Percentiles rank a stretch among this genome's conserved stretches.
Evolutionary conservation across 805 yeast genomes (phyloP).

Genomic region (Wickerhamiella qilinensis): DNA sequence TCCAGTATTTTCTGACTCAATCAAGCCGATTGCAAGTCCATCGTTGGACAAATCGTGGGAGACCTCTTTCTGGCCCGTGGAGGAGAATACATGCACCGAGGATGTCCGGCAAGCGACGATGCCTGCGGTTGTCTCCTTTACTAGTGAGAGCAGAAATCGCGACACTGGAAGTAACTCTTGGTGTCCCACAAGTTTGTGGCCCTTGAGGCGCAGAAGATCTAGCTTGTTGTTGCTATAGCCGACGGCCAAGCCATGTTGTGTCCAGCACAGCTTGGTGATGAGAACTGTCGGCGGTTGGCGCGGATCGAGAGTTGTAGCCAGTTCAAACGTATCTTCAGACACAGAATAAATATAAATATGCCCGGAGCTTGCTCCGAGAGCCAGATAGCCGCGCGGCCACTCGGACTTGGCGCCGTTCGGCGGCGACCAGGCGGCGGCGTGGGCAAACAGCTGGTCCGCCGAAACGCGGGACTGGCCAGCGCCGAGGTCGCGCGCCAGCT

Average conservation of each 20-base stretch:
- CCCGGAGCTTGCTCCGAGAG: not conserved
- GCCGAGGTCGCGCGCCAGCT: not conserved
- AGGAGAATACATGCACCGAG: not conserved
- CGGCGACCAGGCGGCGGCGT: constrained; percentile 2
- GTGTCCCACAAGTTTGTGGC: no score
- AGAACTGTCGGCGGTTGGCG: no score
- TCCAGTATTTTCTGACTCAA: no score
- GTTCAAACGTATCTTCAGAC: not conserved
- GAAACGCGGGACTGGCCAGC: not conserved
- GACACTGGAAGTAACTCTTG: no score
- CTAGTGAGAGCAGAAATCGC: not conserved
- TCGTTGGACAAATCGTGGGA: no score
- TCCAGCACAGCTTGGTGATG: not conserved
- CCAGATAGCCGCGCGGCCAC: constrained; percentile 1
- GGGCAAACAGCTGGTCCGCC: not conserved
- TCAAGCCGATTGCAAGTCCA: no score
- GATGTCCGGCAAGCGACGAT: not conserved
- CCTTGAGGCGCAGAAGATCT: no score
- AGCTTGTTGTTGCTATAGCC: not conserved
- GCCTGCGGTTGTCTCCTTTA: not conserved
- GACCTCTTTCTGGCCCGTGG: not conserved
- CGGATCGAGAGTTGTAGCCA: not conserved
- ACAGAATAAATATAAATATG: not conserved
- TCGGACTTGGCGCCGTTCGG: not conserved
- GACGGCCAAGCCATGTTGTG: not conserved